Percentiles rank a stretch among this genome's conserved stretches.
Conservation (phyloP, 768 basidiomycete species). For the Calvatia gigantea region DNA sequence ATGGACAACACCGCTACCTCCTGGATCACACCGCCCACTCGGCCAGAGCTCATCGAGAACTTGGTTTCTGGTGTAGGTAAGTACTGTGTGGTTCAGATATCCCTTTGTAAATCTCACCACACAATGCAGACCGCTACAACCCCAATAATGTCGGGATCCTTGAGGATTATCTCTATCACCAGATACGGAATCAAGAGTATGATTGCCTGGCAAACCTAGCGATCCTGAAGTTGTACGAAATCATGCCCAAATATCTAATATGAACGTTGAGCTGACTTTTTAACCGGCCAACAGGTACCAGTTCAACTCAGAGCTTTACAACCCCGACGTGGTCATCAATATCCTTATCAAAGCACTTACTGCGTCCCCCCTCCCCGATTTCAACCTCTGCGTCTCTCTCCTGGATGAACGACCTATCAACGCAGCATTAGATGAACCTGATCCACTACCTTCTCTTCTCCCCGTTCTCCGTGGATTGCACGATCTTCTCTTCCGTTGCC, state of each 20-base stretch:
- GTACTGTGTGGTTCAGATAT: slow-evolving; percentile 24
- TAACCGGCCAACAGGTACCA: too few relatives aligned
- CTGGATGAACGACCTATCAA: slow-evolving; percentile 67
- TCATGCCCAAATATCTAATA: slow-evolving; percentile 17
- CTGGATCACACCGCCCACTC: slow-evolving; percentile 73
- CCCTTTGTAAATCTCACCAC: slow-evolving; percentile 7
- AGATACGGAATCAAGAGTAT: slow-evolving; percentile 87
- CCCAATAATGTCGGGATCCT: slow-evolving; percentile 90
- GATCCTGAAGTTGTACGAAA: slow-evolving; percentile 77
- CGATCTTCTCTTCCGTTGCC: slow-evolving; percentile 74
- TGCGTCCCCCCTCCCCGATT: slow-evolving; percentile 85
- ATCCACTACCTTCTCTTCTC: slow-evolving; percentile 71
- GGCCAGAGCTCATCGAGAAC: slow-evolving; percentile 86
- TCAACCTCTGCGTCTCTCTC: slow-evolving; percentile 92
- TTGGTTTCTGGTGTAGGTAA: slow-evolving; percentile 87
- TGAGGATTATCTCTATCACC: slow-evolving; percentile 95
- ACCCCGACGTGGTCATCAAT: slow-evolving; percentile 90
- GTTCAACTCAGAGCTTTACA: slow-evolving; percentile 91
- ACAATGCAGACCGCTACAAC: slow-evolving; percentile 86
- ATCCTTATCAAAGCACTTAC: slow-evolving; percentile 91
- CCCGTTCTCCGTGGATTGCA: slow-evolving; percentile 66
- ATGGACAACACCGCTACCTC: slow-evolving; percentile 43
- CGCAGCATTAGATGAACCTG: slow-evolving; percentile 68
- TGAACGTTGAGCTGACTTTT: not conserved
- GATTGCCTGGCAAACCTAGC: slow-evolving; percentile 95